Percentiles rank a stretch among this genome's conserved stretches.
Conservation (phyloP, 768 basidiomycete genomes). For the Rhodotorula toruloides region DNA sequence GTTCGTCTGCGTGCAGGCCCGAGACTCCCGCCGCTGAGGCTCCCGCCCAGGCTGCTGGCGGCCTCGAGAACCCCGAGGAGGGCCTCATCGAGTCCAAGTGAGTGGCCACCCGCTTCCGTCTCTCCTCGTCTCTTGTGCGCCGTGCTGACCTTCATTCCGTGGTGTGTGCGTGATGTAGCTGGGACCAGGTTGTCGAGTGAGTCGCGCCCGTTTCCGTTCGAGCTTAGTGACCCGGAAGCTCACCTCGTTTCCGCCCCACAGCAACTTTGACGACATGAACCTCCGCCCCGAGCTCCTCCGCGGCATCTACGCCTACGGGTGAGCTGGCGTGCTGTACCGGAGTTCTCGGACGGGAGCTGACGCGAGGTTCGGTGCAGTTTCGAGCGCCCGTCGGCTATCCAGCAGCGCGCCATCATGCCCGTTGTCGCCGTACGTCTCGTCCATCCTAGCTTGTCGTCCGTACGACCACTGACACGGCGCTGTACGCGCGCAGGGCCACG, state of each 20-base stretch:
- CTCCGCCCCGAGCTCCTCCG: slow-evolving; percentile 92
- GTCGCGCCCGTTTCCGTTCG: not conserved
- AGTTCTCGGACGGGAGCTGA: not conserved
- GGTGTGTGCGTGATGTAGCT: slow-evolving; percentile 10
- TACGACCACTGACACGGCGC: not conserved
- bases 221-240: not conserved
- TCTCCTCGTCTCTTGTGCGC: not conserved
- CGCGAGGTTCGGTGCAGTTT: slow-evolving; percentile 50
- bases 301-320: slow-evolving; percentile 98
- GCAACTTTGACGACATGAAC: slow-evolving; percentile 73
- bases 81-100: slow-evolving; percentile 40
- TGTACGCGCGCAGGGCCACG: slow-evolving; percentile 64
- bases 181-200: slow-evolving; percentile 40
- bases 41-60: slow-evolving; percentile 32
- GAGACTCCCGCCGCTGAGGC: slow-evolving; percentile 37
- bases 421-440: slow-evolving; percentile 56
- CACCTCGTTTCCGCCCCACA: not conserved
- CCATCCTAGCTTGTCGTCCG: no score
- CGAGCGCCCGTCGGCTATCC: slow-evolving; percentile 97
- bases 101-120: not conserved
- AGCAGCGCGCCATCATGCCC: slow-evolving; percentile 94
- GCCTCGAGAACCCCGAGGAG: slow-evolving; percentile 34
- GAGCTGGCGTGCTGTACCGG: slow-evolving; percentile 41
- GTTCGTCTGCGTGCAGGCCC: slow-evolving; percentile 9
- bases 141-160: not conserved